These are phyloP conservation scores for Pseudocercospora pini-densiflorae DNA, from an alignment of 2,329 filamentous ascomycete genomes.

Conservation along the genomic window DNA sequence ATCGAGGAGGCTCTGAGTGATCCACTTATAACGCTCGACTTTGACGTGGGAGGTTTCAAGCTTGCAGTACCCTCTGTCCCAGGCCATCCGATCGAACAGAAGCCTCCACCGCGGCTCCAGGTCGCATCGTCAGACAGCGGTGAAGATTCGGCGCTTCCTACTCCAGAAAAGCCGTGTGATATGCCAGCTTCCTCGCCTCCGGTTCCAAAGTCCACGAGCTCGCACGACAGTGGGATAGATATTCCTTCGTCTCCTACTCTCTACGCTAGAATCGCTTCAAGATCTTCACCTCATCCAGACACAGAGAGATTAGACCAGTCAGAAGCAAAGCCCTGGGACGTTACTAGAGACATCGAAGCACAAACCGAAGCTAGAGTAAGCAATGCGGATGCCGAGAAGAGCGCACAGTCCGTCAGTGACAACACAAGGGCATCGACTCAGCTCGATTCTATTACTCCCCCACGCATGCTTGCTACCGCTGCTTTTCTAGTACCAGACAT, in stretches of 20 bases:
- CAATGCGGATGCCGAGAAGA: not conserved
- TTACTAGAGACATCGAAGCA: not conserved
- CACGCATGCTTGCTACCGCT: not conserved
- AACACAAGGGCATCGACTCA: not conserved
- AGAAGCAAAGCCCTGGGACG: not conserved
- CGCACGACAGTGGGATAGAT: not conserved
- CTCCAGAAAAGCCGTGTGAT: not conserved
- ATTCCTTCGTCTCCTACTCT: not conserved
- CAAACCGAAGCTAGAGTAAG: not conserved
- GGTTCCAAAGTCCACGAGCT: not conserved
- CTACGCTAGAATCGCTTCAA: not conserved
- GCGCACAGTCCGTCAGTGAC: not conserved
- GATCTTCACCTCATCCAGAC: not conserved
- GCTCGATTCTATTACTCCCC: not conserved
- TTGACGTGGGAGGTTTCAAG: not conserved
- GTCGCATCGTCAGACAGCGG: constrained; percentile 1
- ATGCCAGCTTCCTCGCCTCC: not conserved
- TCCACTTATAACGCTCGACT: not conserved
- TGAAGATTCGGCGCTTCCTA: not conserved
- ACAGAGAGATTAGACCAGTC: not conserved
- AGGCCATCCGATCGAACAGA: not conserved
- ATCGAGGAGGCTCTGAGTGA: not conserved
- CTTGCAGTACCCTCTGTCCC: not conserved
- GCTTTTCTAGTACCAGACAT: not conserved
- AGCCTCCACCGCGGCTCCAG: not conserved